phyloP scores from a whole-genome alignment of 139 green algal species.

The Pleodorina starrii region DNA sequence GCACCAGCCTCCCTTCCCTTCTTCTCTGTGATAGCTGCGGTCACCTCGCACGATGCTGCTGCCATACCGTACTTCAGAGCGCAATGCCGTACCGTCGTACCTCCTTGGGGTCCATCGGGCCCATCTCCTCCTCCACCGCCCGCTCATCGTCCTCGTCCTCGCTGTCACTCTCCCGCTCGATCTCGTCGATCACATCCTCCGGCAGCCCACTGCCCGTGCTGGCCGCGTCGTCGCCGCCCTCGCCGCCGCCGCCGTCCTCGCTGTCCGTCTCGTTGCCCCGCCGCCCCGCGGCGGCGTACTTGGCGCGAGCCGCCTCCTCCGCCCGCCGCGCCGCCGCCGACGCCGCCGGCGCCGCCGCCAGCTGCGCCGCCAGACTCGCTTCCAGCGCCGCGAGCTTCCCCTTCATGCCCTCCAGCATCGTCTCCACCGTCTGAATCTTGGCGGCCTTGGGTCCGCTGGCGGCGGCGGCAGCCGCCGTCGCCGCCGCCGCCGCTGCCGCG shows the following conservation, averaged over 20 bases:
- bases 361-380: constrained; percentile 36
- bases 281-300: not conserved
- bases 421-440: constrained; percentile 54
- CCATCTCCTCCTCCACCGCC: constrained; percentile 9
- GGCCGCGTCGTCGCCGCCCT: not conserved
- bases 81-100: not conserved
- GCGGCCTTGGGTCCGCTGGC: not conserved
- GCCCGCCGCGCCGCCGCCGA: not conserved
- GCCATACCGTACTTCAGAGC: too few species aligned
- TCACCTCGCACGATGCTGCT: too few species aligned
- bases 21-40: too few species aligned
- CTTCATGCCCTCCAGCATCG: constrained; percentile 55
- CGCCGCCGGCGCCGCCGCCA: constrained; percentile 37
- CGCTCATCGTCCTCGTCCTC: not conserved
- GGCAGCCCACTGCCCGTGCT: constrained; percentile 39
- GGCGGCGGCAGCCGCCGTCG: not conserved
- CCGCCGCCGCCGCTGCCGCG: not conserved
- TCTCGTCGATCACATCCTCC: constrained; percentile 57
- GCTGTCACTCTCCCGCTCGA: constrained; percentile 26
- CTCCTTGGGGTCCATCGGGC: constrained; percentile 24
- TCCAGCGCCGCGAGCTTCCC: constrained; percentile 51
- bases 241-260: constrained; percentile 1
- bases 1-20: too few species aligned
- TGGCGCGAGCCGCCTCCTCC: not conserved
- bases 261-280: constrained; percentile 20